Conservation (phyloP, 176 grass and related monocot genomes). For the Chrysopogon serrulatus region DNA sequence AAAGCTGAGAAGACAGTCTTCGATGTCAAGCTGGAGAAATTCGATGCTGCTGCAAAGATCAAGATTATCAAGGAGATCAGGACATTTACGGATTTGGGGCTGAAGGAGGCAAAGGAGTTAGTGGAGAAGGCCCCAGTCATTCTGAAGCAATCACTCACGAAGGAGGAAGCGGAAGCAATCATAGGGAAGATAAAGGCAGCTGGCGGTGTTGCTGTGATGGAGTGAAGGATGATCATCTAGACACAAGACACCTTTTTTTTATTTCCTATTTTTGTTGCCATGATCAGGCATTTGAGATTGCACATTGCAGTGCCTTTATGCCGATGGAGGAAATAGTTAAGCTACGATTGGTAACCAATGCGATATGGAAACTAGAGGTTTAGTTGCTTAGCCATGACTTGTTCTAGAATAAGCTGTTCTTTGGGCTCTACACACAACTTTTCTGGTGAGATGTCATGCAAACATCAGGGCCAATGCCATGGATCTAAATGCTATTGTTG, state of each 20-base stretch:
- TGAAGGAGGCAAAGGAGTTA: constrained; percentile 91
- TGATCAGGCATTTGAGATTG: background rate
- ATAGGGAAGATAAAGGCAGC: constrained; percentile 83
- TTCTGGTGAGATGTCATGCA: background rate
- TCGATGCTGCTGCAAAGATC: constrained; percentile 85
- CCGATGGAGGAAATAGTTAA: constrained; percentile 17
- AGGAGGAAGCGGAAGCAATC: constrained; percentile 90
- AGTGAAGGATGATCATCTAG: constrained; percentile 32
- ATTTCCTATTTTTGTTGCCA: constrained; percentile 19
- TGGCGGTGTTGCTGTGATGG: constrained; percentile 88
- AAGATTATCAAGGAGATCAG: constrained; percentile 99
- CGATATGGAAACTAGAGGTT: background rate
- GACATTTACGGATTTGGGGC: constrained; percentile 75
- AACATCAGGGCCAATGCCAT: background rate
- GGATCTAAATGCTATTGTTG: background rate
- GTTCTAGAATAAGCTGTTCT: constrained; percentile 35
- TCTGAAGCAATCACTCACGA: constrained; percentile 90
- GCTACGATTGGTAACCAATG: constrained; percentile 2
- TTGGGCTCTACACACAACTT: background rate
- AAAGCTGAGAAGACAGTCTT: constrained; percentile 89
- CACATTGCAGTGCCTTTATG: background rate
- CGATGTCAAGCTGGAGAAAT: constrained; percentile 96
- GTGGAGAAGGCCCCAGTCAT: constrained; percentile 85
- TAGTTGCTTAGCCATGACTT: constrained; percentile 13
- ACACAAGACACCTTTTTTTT: background rate